Evolutionary conservation across 371 early-diverging fungal species (phyloP), one percentile per base, ranked within the genome.

Genomic region (Gilbertella persicaria): DNA sequence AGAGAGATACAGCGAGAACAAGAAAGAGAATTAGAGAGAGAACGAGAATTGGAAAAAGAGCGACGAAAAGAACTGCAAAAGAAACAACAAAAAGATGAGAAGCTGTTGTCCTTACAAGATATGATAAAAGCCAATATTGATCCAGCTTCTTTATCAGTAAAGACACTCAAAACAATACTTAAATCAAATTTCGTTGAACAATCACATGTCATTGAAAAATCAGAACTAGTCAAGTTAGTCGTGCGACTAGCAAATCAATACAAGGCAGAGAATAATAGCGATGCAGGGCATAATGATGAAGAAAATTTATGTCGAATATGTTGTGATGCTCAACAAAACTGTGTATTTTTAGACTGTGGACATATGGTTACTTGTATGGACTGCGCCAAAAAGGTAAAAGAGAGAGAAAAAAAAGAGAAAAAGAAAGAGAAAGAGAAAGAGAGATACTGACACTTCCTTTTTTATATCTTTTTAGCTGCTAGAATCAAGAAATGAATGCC

Each of bases 341-440:
- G 83, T 59, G 83, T 86, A 9, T 73, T 83, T 57, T 55, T 86
- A 28, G 64, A 75, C 23, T 72, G 75, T 60, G 83, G 85, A 17
- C 86, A 86, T 69, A 75, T 84, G 74, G 78, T 71, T 6, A 68
- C 82, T 21, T 82, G 86, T 55, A 76, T 79, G 75, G 80, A 80
- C 14, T 86, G 86, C 48, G 86, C 76, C 5, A 73, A 79, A 48
- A 65, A 71, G 67, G 78, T 73, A 69, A 64, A 42, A 17, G 1
- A 35, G 29, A 39, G 14, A 33, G 0, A 25, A 3, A 52, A 2
- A 33, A 39, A 53, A 9, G 46, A 35, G 26, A 47, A 20, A 28
- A 17, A 6, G n/a, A 20, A 12, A 36, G 5, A n/a, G n/a, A n/a
- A n/a, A n/a, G n/a, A n/a, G n/a, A n/a, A n/a, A n/a, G n/a, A n/a